A percentile compares a stretch with the other conserved stretches of the same genome.
Evolutionary conservation across 2,329 filamentous ascomycete species (phyloP).

Genomic region (Penicillium sp.): DNA sequence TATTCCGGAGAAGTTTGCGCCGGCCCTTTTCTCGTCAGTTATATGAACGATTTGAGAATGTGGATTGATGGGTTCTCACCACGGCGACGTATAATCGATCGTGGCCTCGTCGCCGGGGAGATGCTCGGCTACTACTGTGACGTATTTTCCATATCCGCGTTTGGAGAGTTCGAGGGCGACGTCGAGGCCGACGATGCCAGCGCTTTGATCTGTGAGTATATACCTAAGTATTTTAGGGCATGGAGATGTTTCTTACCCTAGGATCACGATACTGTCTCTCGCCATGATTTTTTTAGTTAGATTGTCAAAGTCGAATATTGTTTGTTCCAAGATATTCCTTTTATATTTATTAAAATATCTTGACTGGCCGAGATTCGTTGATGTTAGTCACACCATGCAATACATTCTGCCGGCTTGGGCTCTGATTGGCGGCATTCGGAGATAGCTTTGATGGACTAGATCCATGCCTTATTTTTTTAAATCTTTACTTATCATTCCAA

Average conservation of each 20-base stretch:
- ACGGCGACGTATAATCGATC: slow-evolving; percentile 41
- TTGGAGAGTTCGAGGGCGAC: slow-evolving; percentile 10
- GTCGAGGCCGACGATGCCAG: slow-evolving; percentile 9
- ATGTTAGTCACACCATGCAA: background rate
- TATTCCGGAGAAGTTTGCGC: slow-evolving; percentile 45
- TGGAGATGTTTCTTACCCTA: slow-evolving; percentile 3
- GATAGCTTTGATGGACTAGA: background rate
- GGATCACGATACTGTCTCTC: slow-evolving; percentile 16
- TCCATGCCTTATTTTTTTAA: too few relatives aligned
- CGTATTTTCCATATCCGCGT: slow-evolving; percentile 12
- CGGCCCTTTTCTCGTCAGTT: slow-evolving; percentile 28
- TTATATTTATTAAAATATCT: background rate
- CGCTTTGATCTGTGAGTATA: background rate
- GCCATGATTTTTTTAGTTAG: background rate
- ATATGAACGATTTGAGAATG: background rate
- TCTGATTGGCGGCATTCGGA: slow-evolving; percentile 9
- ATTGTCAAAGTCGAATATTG: background rate
- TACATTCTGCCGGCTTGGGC: background rate
- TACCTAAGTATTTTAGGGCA: background rate
- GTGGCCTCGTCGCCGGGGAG: slow-evolving; percentile 38
- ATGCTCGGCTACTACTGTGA: slow-evolving; percentile 39
- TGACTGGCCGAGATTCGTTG: background rate
- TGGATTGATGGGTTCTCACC: slow-evolving; percentile 21
- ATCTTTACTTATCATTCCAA: too few relatives aligned
- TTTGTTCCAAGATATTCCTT: background rate